A percentile compares a stretch with the other conserved stretches of the same genome.
These are phyloP conservation scores for Cladosporium sphaerospermum DNA, from an alignment of 2,329 filamentous ascomycete species.

Conservation along the genomic window DNA sequence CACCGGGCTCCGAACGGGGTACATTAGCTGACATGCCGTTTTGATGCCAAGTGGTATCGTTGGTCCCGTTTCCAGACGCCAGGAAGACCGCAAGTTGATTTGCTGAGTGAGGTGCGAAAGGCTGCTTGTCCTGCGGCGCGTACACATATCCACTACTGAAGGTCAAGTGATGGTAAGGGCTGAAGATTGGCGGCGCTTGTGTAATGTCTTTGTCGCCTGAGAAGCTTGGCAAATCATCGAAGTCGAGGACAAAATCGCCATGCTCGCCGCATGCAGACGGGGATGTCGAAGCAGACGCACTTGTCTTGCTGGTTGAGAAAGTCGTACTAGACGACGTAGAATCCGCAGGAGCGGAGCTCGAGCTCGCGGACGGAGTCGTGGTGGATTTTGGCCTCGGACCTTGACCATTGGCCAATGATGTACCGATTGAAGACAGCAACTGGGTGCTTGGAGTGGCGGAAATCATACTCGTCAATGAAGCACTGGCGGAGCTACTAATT, in stretches of 20 bases:
- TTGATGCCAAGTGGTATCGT: constrained; percentile 2
- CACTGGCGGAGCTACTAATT: background rate
- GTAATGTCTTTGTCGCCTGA: constrained; percentile 28
- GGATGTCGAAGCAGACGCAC: constrained; percentile 18
- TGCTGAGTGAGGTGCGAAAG: constrained; percentile 40
- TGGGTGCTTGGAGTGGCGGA: background rate
- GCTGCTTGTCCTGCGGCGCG: constrained; percentile 39
- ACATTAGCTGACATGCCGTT: constrained; percentile 18
- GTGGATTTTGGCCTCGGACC: background rate
- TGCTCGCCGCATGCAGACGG: constrained; percentile 36
- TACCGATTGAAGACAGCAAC: background rate
- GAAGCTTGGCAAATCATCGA: constrained; percentile 33
- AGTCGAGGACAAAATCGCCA: constrained; percentile 37
- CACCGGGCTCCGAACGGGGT: constrained; percentile 33
- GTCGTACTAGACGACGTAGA: background rate
- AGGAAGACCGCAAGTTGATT: constrained; percentile 45
- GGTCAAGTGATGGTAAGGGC: constrained; percentile 46
- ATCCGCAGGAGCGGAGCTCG: background rate
- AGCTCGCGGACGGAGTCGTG: background rate
- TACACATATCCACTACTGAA: constrained; percentile 48
- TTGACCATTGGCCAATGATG: background rate
- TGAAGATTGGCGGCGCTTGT: constrained; percentile 37
- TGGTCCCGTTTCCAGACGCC: constrained; percentile 16
- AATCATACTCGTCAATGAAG: background rate
- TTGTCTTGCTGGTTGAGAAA: constrained; percentile 9